phyloP scores from a whole-genome alignment of 257 asterid genomes.

The Nicotiana sylvestris region DNA sequence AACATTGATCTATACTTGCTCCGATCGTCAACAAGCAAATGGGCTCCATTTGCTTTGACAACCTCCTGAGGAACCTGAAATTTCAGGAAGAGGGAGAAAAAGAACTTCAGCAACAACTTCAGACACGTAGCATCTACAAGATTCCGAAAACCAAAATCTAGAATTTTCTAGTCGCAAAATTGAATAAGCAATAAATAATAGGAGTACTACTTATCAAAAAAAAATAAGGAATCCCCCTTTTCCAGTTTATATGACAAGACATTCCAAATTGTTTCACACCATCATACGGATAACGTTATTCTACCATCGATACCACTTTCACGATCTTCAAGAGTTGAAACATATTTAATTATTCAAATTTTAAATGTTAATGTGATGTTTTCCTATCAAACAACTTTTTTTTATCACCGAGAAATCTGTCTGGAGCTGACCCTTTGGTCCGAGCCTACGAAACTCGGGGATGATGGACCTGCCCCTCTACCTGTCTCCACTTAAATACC shows the following conservation, averaged over 20 bases:
- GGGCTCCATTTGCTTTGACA: slow-evolving; percentile 47
- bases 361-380: not conserved
- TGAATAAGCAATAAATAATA: no score
- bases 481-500: no score
- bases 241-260: not conserved
- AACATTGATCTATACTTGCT: slow-evolving; percentile 93
- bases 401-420: no score
- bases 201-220: no score
- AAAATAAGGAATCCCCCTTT: no score
- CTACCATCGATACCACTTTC: not conserved
- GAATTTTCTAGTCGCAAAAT: not conserved
- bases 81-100: slow-evolving; percentile 13
- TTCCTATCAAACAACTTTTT: not conserved
- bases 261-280: not conserved
- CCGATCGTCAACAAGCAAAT: slow-evolving; percentile 68
- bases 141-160: not conserved
- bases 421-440: no score
- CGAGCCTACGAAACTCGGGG: no score
- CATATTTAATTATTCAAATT: not conserved
- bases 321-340: not conserved
- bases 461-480: no score
- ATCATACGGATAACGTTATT: not conserved
- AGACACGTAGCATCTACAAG: not conserved
- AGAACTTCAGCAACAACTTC: slow-evolving; percentile 13
- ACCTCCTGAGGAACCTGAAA: slow-evolving; percentile 64